Evolutionary conservation across 2,329 filamentous ascomycete genomes (phyloP).

Genomic region (Aspergillus brasiliensis): DNA sequence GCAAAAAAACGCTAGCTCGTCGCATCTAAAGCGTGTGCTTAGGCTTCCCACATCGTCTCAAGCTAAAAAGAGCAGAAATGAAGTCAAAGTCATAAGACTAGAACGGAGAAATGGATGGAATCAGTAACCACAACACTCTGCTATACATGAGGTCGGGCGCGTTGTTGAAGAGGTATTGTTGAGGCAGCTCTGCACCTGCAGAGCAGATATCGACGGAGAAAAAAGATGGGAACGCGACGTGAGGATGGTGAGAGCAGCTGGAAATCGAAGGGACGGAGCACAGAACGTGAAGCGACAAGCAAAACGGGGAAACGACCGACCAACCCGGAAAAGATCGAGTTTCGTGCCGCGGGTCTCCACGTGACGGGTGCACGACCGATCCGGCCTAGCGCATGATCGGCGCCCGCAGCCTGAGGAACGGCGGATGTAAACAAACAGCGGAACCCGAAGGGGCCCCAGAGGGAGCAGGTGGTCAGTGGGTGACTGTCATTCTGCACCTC

Average conservation of each 20-base stretch:
- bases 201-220: not conserved
- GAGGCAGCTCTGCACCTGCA: not conserved
- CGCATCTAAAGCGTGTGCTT: constrained; percentile 7
- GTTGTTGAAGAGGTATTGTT: too few relatives aligned
- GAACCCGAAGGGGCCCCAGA: not conserved
- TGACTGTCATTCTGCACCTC: constrained; percentile 6
- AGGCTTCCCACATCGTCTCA: constrained; percentile 26
- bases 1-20: constrained; percentile 8
- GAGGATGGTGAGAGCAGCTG: not conserved
- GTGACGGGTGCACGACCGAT: constrained; percentile 26
- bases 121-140: not conserved
- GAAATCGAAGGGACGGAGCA: not conserved
- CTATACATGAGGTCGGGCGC: constrained; percentile 1
- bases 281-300: not conserved
- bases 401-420: constrained; percentile 35
- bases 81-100: constrained; percentile 2
- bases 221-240: not conserved
- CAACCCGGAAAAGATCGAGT: constrained; percentile 23
- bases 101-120: not conserved
- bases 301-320: not conserved
- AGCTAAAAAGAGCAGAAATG: constrained; percentile 10
- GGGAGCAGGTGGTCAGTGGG: constrained; percentile 4
- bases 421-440: constrained; percentile 44
- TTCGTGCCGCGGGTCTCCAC: constrained; percentile 22
- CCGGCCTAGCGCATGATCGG: constrained; percentile 31